Percentiles rank a stretch among this genome's conserved stretches.
Evolutionary conservation across 139 green algal genomes (phyloP).

Genomic region (Edaphochlamys debaryana): DNA sequence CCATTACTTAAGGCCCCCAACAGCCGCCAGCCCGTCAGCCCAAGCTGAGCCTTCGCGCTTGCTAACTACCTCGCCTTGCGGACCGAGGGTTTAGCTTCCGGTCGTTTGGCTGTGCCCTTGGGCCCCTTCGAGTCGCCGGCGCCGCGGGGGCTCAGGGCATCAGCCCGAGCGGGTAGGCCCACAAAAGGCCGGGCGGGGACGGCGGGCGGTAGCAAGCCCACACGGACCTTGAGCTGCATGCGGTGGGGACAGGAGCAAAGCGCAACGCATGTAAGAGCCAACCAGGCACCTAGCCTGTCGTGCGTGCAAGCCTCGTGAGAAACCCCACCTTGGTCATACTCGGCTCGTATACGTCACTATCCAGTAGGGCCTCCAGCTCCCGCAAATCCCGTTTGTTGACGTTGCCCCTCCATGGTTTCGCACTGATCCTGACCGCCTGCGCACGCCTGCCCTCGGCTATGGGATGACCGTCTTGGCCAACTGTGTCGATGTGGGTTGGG

Average conservation of each 20-base stretch:
- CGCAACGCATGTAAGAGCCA: neutral
- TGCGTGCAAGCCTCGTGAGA: neutral
- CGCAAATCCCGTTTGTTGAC: slow-evolving; percentile 36
- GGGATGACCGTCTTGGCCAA: slow-evolving; percentile 43
- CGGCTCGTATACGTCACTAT: neutral
- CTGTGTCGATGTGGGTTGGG: no score
- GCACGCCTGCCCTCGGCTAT: slow-evolving; percentile 32
- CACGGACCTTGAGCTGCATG: slow-evolving; percentile 48
- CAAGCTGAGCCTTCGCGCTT: no score
- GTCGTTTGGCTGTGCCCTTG: no score
- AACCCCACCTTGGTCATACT: slow-evolving; percentile 6
- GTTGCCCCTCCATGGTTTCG: no score
- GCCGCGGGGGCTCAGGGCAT: no score
- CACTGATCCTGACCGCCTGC: no score
- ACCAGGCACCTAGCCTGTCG: neutral
- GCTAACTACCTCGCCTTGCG: no score
- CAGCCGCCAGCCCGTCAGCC: no score
- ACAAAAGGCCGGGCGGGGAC: neutral
- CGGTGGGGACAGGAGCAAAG: neutral
- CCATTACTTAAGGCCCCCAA: no score
- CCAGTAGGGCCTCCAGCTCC: slow-evolving; percentile 46
- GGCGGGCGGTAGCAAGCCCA: slow-evolving; percentile 22
- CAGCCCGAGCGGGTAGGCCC: no score
- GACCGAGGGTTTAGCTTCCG: no score
- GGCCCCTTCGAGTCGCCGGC: no score